A percentile compares a stretch with the other conserved stretches of the same genome.
Evolutionary conservation across 306 rosid genomes (phyloP).

Genomic region (Trifolium subterraneum): DNA sequence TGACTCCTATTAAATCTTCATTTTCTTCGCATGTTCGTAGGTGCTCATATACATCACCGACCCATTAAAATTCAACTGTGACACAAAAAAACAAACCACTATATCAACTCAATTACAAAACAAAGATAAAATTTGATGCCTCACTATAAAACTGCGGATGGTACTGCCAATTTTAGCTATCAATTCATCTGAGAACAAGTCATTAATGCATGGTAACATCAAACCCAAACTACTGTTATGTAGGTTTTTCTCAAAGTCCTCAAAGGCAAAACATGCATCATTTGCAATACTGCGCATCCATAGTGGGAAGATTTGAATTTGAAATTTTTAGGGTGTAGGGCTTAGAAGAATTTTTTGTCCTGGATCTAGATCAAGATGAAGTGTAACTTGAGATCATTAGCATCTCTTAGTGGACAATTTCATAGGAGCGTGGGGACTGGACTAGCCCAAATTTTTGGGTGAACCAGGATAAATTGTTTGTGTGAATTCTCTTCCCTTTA

Average conservation of each 20-base stretch:
- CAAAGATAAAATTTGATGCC: constrained; percentile 39
- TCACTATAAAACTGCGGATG: constrained; percentile 55
- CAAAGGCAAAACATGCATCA: constrained; percentile 68
- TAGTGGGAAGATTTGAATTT: background rate
- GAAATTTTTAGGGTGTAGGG: no score
- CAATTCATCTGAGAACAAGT: constrained; percentile 49
- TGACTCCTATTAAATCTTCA: constrained; percentile 40
- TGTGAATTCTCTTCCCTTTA: no score
- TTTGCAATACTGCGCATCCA: constrained; percentile 62
- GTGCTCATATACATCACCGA: constrained; percentile 44
- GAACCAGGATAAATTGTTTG: no score
- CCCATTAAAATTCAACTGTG: constrained; percentile 65
- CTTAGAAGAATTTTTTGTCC: no score
- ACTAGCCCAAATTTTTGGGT: no score
- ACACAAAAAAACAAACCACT: constrained; percentile 32
- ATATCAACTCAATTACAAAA: constrained; percentile 36
- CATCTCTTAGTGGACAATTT: no score
- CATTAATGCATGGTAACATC: constrained; percentile 65
- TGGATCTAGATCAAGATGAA: no score
- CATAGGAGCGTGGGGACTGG: no score
- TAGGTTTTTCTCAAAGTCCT: constrained; percentile 55
- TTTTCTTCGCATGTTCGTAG: constrained; percentile 50
- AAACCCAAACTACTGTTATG: constrained; percentile 63
- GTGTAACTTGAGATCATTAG: no score
- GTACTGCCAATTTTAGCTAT: constrained; percentile 58